Conservation (phyloP, 148 eudicot species). For the Oxyria digyna region DNA sequence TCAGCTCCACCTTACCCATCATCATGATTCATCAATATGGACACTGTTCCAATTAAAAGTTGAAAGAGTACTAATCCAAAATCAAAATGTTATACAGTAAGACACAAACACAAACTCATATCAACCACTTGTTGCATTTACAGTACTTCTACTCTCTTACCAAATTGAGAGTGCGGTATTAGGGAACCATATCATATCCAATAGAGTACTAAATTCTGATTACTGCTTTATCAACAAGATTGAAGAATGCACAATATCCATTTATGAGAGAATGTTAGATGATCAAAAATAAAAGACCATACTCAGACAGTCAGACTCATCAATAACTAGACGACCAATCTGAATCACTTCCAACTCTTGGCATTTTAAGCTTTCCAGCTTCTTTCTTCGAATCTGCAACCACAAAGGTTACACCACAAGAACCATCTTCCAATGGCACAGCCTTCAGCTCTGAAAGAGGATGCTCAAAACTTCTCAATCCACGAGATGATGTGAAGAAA, state of each 20-base stretch:
- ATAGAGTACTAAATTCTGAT: not conserved
- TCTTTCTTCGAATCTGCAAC: constrained; percentile 36
- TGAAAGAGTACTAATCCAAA: no score
- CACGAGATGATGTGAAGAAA: constrained; percentile 62
- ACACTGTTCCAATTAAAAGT: not conserved
- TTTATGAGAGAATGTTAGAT: not conserved
- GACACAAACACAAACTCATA: not conserved
- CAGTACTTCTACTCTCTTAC: not conserved
- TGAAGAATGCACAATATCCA: not conserved
- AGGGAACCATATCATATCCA: not conserved
- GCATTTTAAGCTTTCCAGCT: constrained; percentile 28
- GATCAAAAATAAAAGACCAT: not conserved
- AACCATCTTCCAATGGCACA: constrained; percentile 67
- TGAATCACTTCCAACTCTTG: constrained; percentile 75
- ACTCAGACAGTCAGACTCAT: not conserved
- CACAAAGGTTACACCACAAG: constrained; percentile 66
- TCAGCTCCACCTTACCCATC: no score
- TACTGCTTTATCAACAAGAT: not conserved
- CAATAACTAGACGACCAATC: constrained; percentile 40
- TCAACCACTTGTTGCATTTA: constrained; percentile 1
- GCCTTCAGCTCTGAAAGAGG: constrained; percentile 53
- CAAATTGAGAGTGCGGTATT: not conserved
- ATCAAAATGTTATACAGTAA: not conserved
- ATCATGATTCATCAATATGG: not conserved
- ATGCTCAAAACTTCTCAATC: constrained; percentile 72